Percentiles rank a stretch among this genome's conserved stretches.
Evolutionary conservation across 2,329 filamentous ascomycete genomes (phyloP).

Genomic region (Chalaropsis ovoidea): DNA sequence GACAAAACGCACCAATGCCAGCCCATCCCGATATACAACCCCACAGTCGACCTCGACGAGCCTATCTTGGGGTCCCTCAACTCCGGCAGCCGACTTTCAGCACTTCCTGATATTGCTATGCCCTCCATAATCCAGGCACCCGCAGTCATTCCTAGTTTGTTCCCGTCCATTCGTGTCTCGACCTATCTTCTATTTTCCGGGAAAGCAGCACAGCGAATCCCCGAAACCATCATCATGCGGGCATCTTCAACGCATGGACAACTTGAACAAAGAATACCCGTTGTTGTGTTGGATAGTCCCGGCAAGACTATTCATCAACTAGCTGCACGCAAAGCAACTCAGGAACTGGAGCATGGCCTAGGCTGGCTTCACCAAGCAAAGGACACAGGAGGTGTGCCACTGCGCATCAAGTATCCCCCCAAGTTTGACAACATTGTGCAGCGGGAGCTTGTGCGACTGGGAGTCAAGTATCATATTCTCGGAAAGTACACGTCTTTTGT

Average conservation of each 20-base stretch:
- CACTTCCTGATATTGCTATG: constrained; percentile 42
- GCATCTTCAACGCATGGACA: constrained; percentile 43
- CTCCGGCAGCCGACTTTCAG: constrained; percentile 34
- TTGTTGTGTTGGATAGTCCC: constrained; percentile 40
- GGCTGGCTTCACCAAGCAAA: constrained; percentile 53
- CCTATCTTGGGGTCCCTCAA: constrained; percentile 22
- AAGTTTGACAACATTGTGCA: constrained; percentile 52
- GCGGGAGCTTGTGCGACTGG: constrained; percentile 55
- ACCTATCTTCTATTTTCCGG: constrained; percentile 56
- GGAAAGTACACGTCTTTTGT: constrained; percentile 66
- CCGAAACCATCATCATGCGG: constrained; percentile 47
- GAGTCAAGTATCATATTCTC: constrained; percentile 55
- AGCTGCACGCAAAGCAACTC: constrained; percentile 55
- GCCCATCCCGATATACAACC: constrained; percentile 52
- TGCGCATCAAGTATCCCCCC: constrained; percentile 40
- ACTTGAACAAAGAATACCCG: constrained; percentile 55
- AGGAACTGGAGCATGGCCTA: constrained; percentile 59
- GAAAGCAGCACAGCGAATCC: constrained; percentile 33
- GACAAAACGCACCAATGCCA: constrained; percentile 26
- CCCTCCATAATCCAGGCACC: constrained; percentile 58
- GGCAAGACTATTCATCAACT: constrained; percentile 57
- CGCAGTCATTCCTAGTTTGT: constrained; percentile 52
- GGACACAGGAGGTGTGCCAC: constrained; percentile 35
- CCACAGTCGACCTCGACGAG: constrained; percentile 37
- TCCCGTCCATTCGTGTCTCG: constrained; percentile 54